A percentile compares a stretch with the other conserved stretches of the same genome.
These are phyloP conservation scores for Paracorniculantispora psalliotae DNA, from an alignment of 2,329 filamentous ascomycete genomes.

Conservation along the genomic window DNA sequence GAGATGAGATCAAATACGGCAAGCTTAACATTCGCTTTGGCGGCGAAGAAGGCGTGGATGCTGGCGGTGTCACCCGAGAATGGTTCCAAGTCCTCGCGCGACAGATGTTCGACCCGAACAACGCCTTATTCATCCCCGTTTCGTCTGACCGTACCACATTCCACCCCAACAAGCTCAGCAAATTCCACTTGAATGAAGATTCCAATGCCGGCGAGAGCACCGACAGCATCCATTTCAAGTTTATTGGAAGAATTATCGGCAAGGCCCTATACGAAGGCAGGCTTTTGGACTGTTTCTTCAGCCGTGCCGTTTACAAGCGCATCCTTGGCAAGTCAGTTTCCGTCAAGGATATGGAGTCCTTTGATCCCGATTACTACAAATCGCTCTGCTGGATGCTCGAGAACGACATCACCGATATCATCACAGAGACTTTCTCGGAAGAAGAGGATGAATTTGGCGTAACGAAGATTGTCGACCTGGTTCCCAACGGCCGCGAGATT, in stretches of 20 bases:
- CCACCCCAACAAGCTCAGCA: constrained; percentile 90
- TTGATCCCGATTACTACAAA: constrained; percentile 98
- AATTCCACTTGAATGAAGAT: constrained; percentile 9
- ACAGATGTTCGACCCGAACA: constrained; percentile 99
- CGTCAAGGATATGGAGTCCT: constrained; percentile 98
- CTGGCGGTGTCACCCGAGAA: constrained; percentile 93
- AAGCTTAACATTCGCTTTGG: constrained; percentile 98
- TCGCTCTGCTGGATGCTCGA: constrained; percentile 97
- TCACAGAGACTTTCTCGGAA: constrained; percentile 91
- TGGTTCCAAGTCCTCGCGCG: constrained; percentile 98
- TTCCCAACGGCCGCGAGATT: constrained; percentile 83
- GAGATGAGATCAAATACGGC: constrained; percentile 97
- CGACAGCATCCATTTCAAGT: constrained; percentile 98
- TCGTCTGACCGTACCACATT: constrained; percentile 97
- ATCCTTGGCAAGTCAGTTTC: constrained; percentile 93
- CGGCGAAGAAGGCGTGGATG: constrained; percentile 95
- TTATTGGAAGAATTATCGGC: constrained; percentile 96
- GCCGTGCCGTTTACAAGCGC: constrained; percentile 95
- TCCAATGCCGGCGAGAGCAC: constrained; percentile 75
- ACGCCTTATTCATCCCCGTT: constrained; percentile 92
- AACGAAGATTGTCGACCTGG: constrained; percentile 78
- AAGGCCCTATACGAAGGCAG: constrained; percentile 96
- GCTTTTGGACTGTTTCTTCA: constrained; percentile 97
- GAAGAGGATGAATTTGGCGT: constrained; percentile 94
- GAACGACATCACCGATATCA: constrained; percentile 97